Evolutionary conservation across 108 stramenopile genomes (phyloP).

Genomic region (Cyclotella baltica): DNA sequence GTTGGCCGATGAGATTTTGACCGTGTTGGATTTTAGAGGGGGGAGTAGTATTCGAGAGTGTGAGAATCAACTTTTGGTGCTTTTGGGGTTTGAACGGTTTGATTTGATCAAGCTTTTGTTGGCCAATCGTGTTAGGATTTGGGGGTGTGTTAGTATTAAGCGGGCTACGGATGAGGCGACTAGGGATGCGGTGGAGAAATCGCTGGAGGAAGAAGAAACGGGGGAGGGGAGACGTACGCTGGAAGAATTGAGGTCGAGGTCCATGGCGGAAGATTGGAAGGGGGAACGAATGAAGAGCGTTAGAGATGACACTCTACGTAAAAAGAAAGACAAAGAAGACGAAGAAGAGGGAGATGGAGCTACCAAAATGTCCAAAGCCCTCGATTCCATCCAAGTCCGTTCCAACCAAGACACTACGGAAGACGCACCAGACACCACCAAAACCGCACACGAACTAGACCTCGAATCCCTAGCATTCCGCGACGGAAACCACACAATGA

Average conservation of each 20-base stretch:
- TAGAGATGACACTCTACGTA: constrained; percentile 62
- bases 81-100: constrained; percentile 96
- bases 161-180: constrained; percentile 89
- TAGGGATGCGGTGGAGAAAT: constrained; percentile 80
- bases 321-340: constrained; percentile 50
- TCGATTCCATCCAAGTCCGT: constrained; percentile 75
- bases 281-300: constrained; percentile 79
- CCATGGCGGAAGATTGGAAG: constrained; percentile 83
- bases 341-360: constrained; percentile 24
- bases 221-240: constrained; percentile 87
- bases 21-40: constrained; percentile 66
- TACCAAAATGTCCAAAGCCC: constrained; percentile 60
- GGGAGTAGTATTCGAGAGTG: constrained; percentile 76
- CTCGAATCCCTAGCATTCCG: constrained; percentile 91
- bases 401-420: constrained; percentile 42
- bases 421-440: constrained; percentile 33
- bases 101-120: constrained; percentile 95
- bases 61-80: constrained; percentile 94
- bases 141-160: constrained; percentile 94
- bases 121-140: constrained; percentile 87
- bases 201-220: constrained; percentile 77
- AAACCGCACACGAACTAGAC: constrained; percentile 76
- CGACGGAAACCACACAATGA: constrained; percentile 94
- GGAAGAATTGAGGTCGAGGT: constrained; percentile 84
- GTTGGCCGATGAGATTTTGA: constrained; percentile 86